A percentile compares a stretch with the other conserved stretches of the same genome.
Conservation (phyloP, 192 early-diverging fungal genomes). For the Rhizoclosmatium globosum region DNA sequence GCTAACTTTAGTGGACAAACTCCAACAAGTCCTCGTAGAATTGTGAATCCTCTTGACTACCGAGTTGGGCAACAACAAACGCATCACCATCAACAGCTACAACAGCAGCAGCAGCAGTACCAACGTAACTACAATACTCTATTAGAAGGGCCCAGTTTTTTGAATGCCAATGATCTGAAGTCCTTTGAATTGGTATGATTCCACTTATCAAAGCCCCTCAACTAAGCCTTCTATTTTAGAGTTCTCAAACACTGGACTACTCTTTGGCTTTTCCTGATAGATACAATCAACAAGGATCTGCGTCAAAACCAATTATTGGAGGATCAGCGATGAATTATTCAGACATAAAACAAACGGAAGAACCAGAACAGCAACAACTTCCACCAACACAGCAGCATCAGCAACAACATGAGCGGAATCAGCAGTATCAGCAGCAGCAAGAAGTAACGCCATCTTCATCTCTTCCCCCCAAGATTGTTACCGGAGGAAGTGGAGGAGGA, state of each 20-base stretch:
- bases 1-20: too few relatives aligned
- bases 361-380: neutral
- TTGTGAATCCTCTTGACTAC: neutral
- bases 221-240: conserved; percentile 4
- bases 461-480: neutral
- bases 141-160: conserved; percentile 33
- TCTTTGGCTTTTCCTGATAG: conserved; percentile 21
- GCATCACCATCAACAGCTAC: neutral
- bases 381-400: neutral
- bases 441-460: neutral
- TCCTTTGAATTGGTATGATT: conserved; percentile 45
- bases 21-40: neutral
- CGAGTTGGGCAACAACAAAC: too few relatives aligned
- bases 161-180: conserved; percentile 28
- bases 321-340: neutral
- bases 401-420: neutral
- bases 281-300: neutral
- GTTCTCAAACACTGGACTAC: conserved; percentile 26
- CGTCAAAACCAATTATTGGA: neutral
- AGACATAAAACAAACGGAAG: neutral
- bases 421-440: conserved; percentile 14
- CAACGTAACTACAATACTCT: conserved; percentile 16
- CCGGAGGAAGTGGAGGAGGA: neutral
- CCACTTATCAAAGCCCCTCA: neutral
- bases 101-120: neutral